Base-by-base conservation (phyloP, 176 grass and related monocot species). In the Poa annua region DNA sequence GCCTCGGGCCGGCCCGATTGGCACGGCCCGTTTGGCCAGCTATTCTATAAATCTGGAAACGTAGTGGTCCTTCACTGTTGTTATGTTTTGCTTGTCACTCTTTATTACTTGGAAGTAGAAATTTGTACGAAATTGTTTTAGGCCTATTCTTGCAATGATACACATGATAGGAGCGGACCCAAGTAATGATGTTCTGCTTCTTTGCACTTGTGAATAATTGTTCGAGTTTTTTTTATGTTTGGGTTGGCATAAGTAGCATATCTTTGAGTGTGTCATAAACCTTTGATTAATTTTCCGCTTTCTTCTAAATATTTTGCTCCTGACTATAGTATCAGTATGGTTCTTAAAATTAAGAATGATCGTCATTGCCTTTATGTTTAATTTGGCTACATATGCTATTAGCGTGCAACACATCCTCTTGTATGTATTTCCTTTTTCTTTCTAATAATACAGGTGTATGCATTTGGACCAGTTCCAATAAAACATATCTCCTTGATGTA, bases 401-500 rank as follows among this genome's bases (percentile, higher is more conserved):
- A 47, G 45, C 8, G 25, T 55, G 33, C 17, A 16, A 13, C 51
- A 29, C 59, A 59, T 77, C 62, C 20, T 34, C 32, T 81, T 4
- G 71, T 8, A 14, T 7, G 22, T 41, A 5, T 16, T 15, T 73
- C n/a, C 3, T 63, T 35, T 77, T 70, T 15, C 32, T 6, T 50
- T 83, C 34, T 75, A 76, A 79, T 73, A 11, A 86, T 79, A 3
- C 90, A 98, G 95, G 92, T 95, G 14, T 73, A 90, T 75, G 44
- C 86, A 63, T 98, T 91, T 56, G 95, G 95, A 59, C 95, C 95
- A 3, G 92, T 98, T 7, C 95, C 92, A 7, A 32, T 98, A 32
- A 98, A 84, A 93, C 95, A 1, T 98, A 94, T 49, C 95, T 98
- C 42, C 95, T 90, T 9, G 92, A 98, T 85, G 95, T 92, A 7